Percentiles rank a stretch among this genome's conserved stretches.
These are phyloP conservation scores for Ophiostoma triangulosporum DNA, from an alignment of 2,329 filamentous ascomycete genomes.

Conservation along the genomic window DNA sequence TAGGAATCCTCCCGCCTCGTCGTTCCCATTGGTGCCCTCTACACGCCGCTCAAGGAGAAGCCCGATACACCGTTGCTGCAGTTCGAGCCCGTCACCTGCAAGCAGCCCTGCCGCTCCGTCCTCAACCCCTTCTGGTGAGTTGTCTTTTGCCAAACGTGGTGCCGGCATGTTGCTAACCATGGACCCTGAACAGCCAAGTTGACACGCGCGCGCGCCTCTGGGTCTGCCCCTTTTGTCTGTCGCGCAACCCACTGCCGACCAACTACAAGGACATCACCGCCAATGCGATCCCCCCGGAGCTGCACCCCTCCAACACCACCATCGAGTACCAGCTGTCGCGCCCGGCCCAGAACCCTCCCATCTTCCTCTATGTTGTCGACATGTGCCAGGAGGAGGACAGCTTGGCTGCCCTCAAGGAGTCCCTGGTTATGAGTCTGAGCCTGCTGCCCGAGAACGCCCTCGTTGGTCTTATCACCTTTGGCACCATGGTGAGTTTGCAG, in stretches of 20 bases:
- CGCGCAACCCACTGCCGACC: slow-evolving; percentile 66
- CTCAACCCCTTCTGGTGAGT: slow-evolving; percentile 91
- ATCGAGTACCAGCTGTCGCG: slow-evolving; percentile 75
- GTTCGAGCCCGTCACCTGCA: slow-evolving; percentile 95
- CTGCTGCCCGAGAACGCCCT: slow-evolving; percentile 69
- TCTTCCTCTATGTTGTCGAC: slow-evolving; percentile 79
- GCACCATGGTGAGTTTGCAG: slow-evolving; percentile 73
- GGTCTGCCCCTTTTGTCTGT: slow-evolving; percentile 83
- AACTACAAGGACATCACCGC: slow-evolving; percentile 85
- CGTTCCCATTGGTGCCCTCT: slow-evolving; percentile 89
- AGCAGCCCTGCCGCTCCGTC: slow-evolving; percentile 86
- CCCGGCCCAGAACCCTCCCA: slow-evolving; percentile 72
- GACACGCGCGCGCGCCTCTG: slow-evolving; percentile 72
- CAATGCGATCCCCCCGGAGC: slow-evolving; percentile 69
- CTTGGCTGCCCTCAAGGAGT: slow-evolving; percentile 70
- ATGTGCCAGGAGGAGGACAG: slow-evolving; percentile 83
- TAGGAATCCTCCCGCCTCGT: slow-evolving; percentile 89
- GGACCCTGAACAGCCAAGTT: slow-evolving; percentile 51
- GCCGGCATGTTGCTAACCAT: slow-evolving; percentile 18
- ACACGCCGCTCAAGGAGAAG: slow-evolving; percentile 93
- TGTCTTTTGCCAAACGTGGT: not conserved
- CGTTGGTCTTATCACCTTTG: slow-evolving; percentile 74
- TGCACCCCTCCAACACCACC: slow-evolving; percentile 73
- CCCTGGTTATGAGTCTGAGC: slow-evolving; percentile 73
- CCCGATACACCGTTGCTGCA: slow-evolving; percentile 76